A percentile compares a stretch with the other conserved stretches of the same genome.
Conservation (phyloP, 495 filamentous ascomycete species). For the Neurospora tetraspora region DNA sequence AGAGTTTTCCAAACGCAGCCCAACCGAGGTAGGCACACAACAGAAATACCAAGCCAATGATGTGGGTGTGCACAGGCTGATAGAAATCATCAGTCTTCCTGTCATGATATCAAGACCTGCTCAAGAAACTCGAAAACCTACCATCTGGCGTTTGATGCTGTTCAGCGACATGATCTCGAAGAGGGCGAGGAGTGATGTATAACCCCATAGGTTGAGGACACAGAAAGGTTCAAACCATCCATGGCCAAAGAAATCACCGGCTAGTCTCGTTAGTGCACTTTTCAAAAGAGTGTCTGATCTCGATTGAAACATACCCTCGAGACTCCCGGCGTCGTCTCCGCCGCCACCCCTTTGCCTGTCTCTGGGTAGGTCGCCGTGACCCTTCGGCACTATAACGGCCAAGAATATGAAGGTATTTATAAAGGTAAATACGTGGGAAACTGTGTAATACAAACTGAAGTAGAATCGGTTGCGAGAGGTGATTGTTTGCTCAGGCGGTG, state of each 20-base stretch:
- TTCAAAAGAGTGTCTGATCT: neutral
- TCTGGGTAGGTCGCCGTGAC: slow-evolving; percentile 20
- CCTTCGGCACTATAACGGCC: slow-evolving; percentile 29
- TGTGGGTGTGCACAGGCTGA: slow-evolving; percentile 29
- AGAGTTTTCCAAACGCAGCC: slow-evolving; percentile 34
- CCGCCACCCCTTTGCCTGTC: neutral
- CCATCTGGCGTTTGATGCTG: slow-evolving; percentile 38
- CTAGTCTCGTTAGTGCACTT: neutral
- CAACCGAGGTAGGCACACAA: slow-evolving; percentile 35
- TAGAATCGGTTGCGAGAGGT: slow-evolving; percentile 25
- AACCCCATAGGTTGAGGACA: slow-evolving; percentile 32
- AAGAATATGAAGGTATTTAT: slow-evolving; percentile 40
- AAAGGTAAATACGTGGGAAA: slow-evolving; percentile 31
- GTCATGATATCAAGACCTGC: neutral
- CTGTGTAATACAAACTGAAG: slow-evolving; percentile 43
- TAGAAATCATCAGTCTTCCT: neutral
- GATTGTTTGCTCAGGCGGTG: slow-evolving; percentile 24
- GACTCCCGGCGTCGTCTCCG: neutral
- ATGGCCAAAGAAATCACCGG: slow-evolving; percentile 19
- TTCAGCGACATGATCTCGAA: slow-evolving; percentile 38
- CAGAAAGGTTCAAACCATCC: slow-evolving; percentile 31
- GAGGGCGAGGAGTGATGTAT: slow-evolving; percentile 33
- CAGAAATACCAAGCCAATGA: slow-evolving; percentile 26
- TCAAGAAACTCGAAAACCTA: slow-evolving; percentile 12
- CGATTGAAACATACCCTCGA: neutral